A percentile compares a stretch with the other conserved stretches of the same genome.
Evolutionary conservation across 768 basidiomycete genomes (phyloP).

Genomic region (Suillus luteus): DNA sequence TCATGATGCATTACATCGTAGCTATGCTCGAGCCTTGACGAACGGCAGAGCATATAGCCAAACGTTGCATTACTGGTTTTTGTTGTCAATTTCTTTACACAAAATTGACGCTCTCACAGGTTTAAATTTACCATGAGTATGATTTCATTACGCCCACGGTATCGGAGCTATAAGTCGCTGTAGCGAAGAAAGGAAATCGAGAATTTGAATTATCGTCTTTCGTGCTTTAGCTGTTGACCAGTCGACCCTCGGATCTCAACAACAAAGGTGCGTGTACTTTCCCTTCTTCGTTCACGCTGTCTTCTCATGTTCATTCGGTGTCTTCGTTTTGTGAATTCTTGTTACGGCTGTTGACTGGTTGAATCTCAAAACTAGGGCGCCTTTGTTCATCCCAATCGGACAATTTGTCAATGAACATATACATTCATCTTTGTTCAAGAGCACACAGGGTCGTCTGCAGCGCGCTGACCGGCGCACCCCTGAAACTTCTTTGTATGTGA

Average conservation of each 20-base stretch:
- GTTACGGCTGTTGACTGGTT: neutral
- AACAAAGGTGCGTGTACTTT: neutral
- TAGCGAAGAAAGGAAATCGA: neutral
- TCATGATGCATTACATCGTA: constrained; percentile 66
- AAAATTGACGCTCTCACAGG: constrained; percentile 16
- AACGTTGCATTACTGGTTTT: constrained; percentile 62
- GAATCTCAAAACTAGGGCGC: neutral
- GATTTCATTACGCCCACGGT: neutral
- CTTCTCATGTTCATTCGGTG: constrained; percentile 1
- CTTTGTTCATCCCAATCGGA: neutral
- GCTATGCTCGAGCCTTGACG: constrained; percentile 53
- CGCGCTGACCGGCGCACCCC: neutral
- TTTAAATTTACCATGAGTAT: neutral
- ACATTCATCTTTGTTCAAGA: neutral
- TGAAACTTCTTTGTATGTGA: neutral
- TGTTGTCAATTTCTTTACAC: neutral
- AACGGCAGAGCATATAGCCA: constrained; percentile 67
- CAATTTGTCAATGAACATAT: neutral
- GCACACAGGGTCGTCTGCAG: neutral
- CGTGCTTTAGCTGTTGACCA: neutral
- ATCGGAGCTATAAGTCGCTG: neutral
- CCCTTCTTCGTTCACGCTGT: neutral
- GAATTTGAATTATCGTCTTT: neutral
- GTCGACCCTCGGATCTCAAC: neutral
- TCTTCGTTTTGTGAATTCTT: neutral